These are phyloP conservation scores for Ophiostoma pallidulum DNA, from an alignment of 2,329 filamentous ascomycete genomes.

Conservation along the genomic window DNA sequence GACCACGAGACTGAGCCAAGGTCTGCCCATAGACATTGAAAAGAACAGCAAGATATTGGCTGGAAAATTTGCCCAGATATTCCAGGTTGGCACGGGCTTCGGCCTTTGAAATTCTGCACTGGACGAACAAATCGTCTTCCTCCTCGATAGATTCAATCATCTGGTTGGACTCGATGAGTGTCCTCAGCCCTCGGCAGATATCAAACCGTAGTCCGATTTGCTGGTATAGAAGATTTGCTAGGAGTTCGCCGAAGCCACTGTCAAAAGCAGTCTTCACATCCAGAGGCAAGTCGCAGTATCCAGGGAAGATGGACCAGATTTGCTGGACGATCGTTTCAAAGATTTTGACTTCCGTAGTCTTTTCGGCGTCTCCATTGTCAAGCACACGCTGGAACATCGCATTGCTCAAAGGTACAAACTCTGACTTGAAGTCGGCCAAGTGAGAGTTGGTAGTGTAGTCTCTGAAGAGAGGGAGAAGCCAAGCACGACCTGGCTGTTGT, in stretches of 20 bases:
- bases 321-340: conserved; percentile 95
- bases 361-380: conserved; percentile 70
- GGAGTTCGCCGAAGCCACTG: conserved; percentile 76
- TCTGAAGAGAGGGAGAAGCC: conserved; percentile 85
- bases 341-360: conserved; percentile 94
- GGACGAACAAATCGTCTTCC: conserved; percentile 66
- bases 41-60: conserved; percentile 88
- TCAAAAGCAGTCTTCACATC: conserved; percentile 73
- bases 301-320: conserved; percentile 86
- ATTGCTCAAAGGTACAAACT: conserved; percentile 84
- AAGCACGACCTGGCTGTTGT: conserved; percentile 77
- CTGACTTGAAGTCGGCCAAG: conserved; percentile 71
- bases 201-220: conserved; percentile 81
- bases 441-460: conserved; percentile 86
- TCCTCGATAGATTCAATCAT: conserved; percentile 60
- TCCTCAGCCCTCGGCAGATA: conserved; percentile 77
- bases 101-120: conserved; percentile 66
- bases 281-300: conserved; percentile 86
- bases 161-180: conserved; percentile 85
- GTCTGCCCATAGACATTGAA: conserved; percentile 99
- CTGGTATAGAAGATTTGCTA: conserved; percentile 87
- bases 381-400: conserved; percentile 81
- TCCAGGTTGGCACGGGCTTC: conserved; percentile 69
- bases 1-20: conserved; percentile 80
- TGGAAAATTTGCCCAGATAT: conserved; percentile 70